Base-by-base conservation (phyloP, 2,329 filamentous ascomycete species). In the Aspergillus sp. region DNA sequence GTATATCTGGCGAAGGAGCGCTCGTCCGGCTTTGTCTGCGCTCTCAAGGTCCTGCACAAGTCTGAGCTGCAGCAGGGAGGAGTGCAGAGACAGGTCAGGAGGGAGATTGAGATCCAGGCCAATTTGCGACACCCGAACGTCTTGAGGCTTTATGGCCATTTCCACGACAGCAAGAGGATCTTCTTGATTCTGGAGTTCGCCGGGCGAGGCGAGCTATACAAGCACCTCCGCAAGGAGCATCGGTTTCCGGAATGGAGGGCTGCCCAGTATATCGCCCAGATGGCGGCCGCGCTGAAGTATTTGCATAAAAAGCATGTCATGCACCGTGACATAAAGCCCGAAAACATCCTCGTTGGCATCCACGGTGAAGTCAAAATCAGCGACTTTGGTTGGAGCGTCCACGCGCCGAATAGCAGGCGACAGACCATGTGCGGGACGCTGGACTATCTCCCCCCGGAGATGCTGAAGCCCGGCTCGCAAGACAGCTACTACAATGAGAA, bases 361-460 rank as follows among this genome's bases (percentile, higher is more conserved):
- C 89, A 96, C 55, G 91, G 88, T 45, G 91, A 98, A 68, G 88
- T 98, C 66, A 98, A 98, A 64, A 88, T 98, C 53, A 93, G 86
- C 4, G 91, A 98, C 61, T 98, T 96, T 53, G 89, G 91, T 30
- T 98, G 91, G 91, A 93, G 84, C 57, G 91, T 96, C 3, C 91
- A 98, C 61, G 91, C 91, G 4, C 91, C 91, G 16, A 95, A 93
- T 62, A 93, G 89, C 65, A 72, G 91, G 47, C 74, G 91, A 41
- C 82, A 88, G 53, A 98, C 91, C 35, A 88, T 96, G 77, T 98
- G 91, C 59, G 91, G 91, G 42, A 98, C 91, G 12, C 75, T 96
- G 26, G 91, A 98, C 64, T 98, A 98, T 60, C 75, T 98, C 11
- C 91, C 91, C 3, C 91, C 91, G 4, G 91, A 98, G 77, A 98